Evolutionary conservation across 2,329 filamentous ascomycete species (phyloP).

Genomic region (Arthrobotrys megalospora): DNA sequence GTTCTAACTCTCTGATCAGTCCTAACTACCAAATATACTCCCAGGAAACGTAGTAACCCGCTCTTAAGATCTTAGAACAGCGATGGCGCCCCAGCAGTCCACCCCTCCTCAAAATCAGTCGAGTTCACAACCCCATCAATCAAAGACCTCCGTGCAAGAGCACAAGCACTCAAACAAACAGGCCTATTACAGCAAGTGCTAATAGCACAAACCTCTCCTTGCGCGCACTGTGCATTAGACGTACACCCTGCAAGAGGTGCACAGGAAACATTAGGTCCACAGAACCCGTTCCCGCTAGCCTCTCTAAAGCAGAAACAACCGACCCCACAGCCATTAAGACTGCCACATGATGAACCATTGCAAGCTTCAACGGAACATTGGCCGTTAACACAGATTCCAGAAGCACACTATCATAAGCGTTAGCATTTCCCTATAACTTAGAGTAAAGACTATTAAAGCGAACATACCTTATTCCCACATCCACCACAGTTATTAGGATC

Average conservation of each 20-base stretch:
- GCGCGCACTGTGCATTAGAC: slow-evolving; percentile 8
- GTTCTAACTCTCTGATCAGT: no score
- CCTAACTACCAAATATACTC: no score
- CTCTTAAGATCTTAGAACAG: neutral
- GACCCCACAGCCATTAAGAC: slow-evolving; percentile 7
- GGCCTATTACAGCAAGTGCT: slow-evolving; percentile 15
- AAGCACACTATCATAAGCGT: slow-evolving; percentile 3
- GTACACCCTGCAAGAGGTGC: slow-evolving; percentile 7
- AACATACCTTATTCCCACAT: slow-evolving; percentile 16
- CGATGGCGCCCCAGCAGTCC: slow-evolving; percentile 3
- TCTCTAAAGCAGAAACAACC: slow-evolving; percentile 23
- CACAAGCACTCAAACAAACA: slow-evolving; percentile 13
- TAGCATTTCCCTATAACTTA: neutral
- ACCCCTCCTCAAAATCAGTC: slow-evolving; percentile 16
- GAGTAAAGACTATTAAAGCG: neutral
- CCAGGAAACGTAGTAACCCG: no score
- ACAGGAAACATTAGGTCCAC: slow-evolving; percentile 19
- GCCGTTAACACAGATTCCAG: slow-evolving; percentile 16
- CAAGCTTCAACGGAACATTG: slow-evolving; percentile 25
- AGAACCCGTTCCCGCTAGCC: slow-evolving; percentile 11
- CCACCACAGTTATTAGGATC: slow-evolving; percentile 30
- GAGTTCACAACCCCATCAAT: slow-evolving; percentile 10
- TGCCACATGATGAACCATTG: slow-evolving; percentile 22
- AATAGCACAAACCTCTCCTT: slow-evolving; percentile 26
- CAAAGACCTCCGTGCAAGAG: slow-evolving; percentile 18